Percentiles rank a stretch among this genome's conserved stretches.
phyloP scores from a whole-genome alignment of 2,329 filamentous ascomycete genomes.

The Alternaria atra region DNA sequence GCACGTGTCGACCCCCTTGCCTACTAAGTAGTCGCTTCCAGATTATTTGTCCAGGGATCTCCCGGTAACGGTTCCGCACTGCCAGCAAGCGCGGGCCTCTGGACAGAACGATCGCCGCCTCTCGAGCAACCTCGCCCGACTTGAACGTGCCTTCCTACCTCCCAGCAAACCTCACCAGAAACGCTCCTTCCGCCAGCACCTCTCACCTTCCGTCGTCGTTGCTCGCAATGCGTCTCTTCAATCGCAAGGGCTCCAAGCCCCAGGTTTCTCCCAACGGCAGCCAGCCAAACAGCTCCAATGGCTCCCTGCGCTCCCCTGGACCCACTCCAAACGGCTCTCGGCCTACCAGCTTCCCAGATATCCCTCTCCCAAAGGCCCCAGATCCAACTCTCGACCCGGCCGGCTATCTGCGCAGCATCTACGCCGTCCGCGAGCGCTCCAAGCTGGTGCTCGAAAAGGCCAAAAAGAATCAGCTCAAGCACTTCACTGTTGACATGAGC shows the following conservation, averaged over 20 bases:
- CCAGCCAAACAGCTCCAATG: slow-evolving; percentile 57
- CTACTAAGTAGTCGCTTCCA: slow-evolving; percentile 18
- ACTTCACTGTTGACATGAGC: slow-evolving; percentile 87
- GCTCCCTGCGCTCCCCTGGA: slow-evolving; percentile 61
- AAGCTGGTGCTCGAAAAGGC: slow-evolving; percentile 79
- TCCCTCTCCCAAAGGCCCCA: slow-evolving; percentile 83
- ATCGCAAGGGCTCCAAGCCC: slow-evolving; percentile 58
- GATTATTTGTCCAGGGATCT: slow-evolving; percentile 28
- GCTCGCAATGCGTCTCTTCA: slow-evolving; percentile 62
- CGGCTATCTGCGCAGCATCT: slow-evolving; percentile 88
- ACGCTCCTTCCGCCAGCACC: slow-evolving; percentile 15
- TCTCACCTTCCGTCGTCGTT: slow-evolving; percentile 22
- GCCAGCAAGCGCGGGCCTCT: slow-evolving; percentile 25
- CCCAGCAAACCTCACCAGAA: slow-evolving; percentile 12
- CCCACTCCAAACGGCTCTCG: slow-evolving; percentile 53
- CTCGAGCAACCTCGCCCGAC: slow-evolving; percentile 17
- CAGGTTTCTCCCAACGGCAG: slow-evolving; percentile 45
- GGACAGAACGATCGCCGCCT: slow-evolving; percentile 26
- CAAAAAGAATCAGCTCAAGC: slow-evolving; percentile 76
- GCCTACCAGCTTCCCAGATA: slow-evolving; percentile 68
- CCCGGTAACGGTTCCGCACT: slow-evolving; percentile 32
- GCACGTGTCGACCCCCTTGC: slow-evolving; percentile 21
- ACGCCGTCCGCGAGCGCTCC: slow-evolving; percentile 83
- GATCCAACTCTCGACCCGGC: slow-evolving; percentile 89
- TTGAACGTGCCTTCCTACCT: slow-evolving; percentile 11